phyloP scores from a whole-genome alignment of 148 eudicot species.

The Arbutus unedo region DNA sequence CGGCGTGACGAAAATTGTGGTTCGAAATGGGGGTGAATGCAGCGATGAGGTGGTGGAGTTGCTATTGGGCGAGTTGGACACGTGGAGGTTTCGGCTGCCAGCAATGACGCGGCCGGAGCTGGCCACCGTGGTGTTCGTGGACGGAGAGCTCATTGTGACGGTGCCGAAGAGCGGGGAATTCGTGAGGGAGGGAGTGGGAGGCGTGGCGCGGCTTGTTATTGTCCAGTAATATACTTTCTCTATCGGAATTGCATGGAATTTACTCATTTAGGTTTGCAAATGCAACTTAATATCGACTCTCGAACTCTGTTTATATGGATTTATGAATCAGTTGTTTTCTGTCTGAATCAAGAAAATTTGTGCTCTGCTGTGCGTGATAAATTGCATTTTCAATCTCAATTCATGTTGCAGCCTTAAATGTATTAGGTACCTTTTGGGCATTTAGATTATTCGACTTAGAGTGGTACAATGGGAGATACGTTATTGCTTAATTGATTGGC shows the following conservation, averaged over 20 bases:
- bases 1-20: slow-evolving; percentile 57
- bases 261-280: background rate
- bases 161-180: slow-evolving; percentile 49
- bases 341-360: background rate
- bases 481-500: background rate
- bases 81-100: slow-evolving; percentile 49
- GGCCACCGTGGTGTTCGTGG: slow-evolving; percentile 27
- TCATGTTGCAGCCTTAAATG: background rate
- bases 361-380: background rate
- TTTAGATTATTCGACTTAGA: background rate
- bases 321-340: background rate
- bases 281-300: background rate
- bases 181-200: slow-evolving; percentile 21
- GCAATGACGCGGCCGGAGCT: slow-evolving; percentile 31
- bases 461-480: background rate
- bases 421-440: background rate
- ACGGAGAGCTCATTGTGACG: slow-evolving; percentile 50
- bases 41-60: slow-evolving; percentile 14
- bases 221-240: slow-evolving; percentile 23
- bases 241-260: background rate
- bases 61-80: slow-evolving; percentile 36
- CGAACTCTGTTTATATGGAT: background rate
- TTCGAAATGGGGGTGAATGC: slow-evolving; percentile 24
- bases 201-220: slow-evolving; percentile 27
- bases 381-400: background rate